Evolutionary conservation across 2,329 filamentous ascomycete genomes (phyloP).

Genomic region (Davidsoniella australis): DNA sequence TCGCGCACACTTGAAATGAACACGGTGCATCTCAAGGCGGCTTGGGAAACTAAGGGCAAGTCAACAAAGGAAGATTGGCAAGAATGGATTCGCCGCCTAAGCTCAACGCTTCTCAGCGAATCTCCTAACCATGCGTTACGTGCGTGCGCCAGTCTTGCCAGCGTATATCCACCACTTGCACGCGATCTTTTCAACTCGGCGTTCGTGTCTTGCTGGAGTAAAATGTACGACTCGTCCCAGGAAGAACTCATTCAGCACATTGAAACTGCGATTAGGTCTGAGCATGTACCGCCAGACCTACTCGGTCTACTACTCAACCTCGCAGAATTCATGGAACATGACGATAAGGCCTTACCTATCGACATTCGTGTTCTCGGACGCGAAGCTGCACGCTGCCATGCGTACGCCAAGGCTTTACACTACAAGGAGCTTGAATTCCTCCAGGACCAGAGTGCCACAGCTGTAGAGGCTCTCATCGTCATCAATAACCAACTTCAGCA

Average conservation of each 20-base stretch:
- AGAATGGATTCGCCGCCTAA: slow-evolving; percentile 95
- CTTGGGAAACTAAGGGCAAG: slow-evolving; percentile 93
- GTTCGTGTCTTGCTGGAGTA: slow-evolving; percentile 97
- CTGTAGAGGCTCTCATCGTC: slow-evolving; percentile 91
- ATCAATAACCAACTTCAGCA: slow-evolving; percentile 99
- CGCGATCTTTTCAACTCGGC: slow-evolving; percentile 95
- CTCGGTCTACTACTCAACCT: slow-evolving; percentile 86
- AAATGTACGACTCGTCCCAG: slow-evolving; percentile 90
- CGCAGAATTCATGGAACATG: slow-evolving; percentile 99
- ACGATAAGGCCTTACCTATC: slow-evolving; percentile 94
- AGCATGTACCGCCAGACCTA: slow-evolving; percentile 90
- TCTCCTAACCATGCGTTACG: slow-evolving; percentile 90
- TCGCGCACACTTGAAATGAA: slow-evolving; percentile 95
- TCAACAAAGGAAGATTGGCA: slow-evolving; percentile 98
- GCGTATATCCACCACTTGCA: slow-evolving; percentile 78
- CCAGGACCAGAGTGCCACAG: slow-evolving; percentile 87
- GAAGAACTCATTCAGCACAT: slow-evolving; percentile 93
- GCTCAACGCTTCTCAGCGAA: slow-evolving; percentile 83
- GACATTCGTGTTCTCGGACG: slow-evolving; percentile 89
- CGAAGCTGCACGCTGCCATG: slow-evolving; percentile 91
- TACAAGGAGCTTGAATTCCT: slow-evolving; percentile 99
- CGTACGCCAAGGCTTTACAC: slow-evolving; percentile 92
- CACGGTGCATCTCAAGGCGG: slow-evolving; percentile 87
- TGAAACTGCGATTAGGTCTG: slow-evolving; percentile 84
- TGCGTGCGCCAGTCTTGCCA: slow-evolving; percentile 81